These are phyloP conservation scores for Saccharomycopsis crataegensis DNA, from an alignment of 1,139 yeast species.

Conservation along the genomic window DNA sequence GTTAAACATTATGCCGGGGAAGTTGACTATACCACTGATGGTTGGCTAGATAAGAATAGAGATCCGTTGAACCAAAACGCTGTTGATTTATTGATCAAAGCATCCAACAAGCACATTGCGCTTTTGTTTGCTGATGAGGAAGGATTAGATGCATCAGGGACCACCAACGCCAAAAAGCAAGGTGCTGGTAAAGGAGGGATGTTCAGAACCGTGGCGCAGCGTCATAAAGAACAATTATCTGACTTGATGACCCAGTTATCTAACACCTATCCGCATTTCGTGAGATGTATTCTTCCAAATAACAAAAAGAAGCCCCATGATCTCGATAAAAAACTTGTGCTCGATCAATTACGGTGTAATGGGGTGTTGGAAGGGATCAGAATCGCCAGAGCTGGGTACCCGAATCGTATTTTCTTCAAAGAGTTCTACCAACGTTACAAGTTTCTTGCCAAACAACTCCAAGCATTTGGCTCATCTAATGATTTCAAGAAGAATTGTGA, in stretches of 20 bases:
- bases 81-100: constrained; percentile 46
- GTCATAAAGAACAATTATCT: constrained; percentile 74
- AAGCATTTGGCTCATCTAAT: constrained; percentile 35
- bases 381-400: constrained; percentile 95
- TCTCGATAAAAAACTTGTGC: constrained; percentile 69
- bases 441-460: constrained; percentile 39
- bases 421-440: constrained; percentile 74
- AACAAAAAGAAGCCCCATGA: constrained; percentile 60
- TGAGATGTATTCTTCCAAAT: constrained; percentile 92
- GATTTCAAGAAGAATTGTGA: constrained; percentile 60
- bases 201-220: constrained; percentile 79
- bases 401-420: constrained; percentile 79
- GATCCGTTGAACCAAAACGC: constrained; percentile 86
- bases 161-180: constrained; percentile 13
- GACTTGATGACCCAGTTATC: constrained; percentile 67
- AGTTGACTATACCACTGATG: constrained; percentile 85
- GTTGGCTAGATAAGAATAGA: constrained; percentile 92
- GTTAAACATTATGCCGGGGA: constrained; percentile 92
- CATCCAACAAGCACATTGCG: constrained; percentile 47
- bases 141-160: constrained; percentile 14
- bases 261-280: constrained; percentile 91
- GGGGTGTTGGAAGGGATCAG: constrained; percentile 98
- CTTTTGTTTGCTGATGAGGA: constrained; percentile 34
- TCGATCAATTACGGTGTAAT: constrained; percentile 88
- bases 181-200: constrained; percentile 33